Conservation (phyloP, 106 monocot genomes). For the Phalaenopsis equestris region DNA sequence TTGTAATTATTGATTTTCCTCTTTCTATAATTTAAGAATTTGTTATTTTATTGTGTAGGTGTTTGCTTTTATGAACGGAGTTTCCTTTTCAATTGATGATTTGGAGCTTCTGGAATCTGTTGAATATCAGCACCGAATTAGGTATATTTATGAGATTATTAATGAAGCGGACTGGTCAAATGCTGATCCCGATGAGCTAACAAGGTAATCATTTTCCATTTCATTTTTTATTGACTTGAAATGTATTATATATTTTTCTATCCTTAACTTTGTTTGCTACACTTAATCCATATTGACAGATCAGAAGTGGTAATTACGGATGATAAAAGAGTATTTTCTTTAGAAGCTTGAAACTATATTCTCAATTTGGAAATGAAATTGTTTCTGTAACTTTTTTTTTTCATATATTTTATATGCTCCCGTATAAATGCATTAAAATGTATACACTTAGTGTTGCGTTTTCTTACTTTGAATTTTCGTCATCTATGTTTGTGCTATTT, state of each 20-base stretch:
- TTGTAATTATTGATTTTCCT: not conserved
- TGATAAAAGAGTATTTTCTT: no score
- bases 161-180: constrained; percentile 61
- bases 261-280: no score
- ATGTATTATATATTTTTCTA: not conserved
- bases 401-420: no score
- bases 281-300: no score
- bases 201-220: constrained; percentile 34
- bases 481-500: no score
- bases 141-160: constrained; percentile 63
- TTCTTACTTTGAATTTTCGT: no score
- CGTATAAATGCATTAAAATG: no score
- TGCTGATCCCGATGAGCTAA: constrained; percentile 80
- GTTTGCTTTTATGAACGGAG: constrained; percentile 33
- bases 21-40: not conserved
- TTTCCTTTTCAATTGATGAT: constrained; percentile 74
- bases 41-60: constrained; percentile 35
- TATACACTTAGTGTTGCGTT: no score
- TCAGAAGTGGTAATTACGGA: no score
- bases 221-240: not conserved
- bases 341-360: no score
- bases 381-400: no score
- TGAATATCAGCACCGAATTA: constrained; percentile 71
- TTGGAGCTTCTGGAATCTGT: constrained; percentile 75
- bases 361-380: no score